These are phyloP conservation scores for Cystofilobasidium capitatum DNA, from an alignment of 768 basidiomycete genomes.

Conservation along the genomic window DNA sequence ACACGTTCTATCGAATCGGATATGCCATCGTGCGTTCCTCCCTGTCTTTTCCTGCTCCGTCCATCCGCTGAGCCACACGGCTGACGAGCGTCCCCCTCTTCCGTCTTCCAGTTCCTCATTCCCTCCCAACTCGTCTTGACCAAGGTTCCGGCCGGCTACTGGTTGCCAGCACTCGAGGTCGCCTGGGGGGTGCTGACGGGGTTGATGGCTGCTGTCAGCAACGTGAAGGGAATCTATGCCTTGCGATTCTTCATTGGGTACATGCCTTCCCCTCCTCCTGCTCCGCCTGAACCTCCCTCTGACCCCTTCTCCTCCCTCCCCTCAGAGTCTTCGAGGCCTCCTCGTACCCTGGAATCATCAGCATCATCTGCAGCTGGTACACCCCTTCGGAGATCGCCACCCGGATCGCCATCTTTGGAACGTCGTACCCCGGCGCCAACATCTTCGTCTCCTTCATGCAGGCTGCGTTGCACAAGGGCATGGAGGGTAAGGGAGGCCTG, in stretches of 20 bases:
- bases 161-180: constrained; percentile 29
- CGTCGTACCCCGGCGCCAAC: constrained; percentile 28
- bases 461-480: constrained; percentile 27
- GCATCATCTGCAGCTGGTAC: constrained; percentile 22
- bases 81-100: constrained; percentile 29
- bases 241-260: constrained; percentile 33
- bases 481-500: constrained; percentile 29
- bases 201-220: constrained; percentile 17
- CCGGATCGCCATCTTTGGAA: constrained; percentile 30
- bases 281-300: too few relatives aligned
- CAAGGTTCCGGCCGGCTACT: constrained; percentile 29
- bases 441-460: constrained; percentile 31
- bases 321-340: constrained; percentile 26
- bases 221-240: constrained; percentile 28
- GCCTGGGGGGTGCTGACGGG: constrained; percentile 6
- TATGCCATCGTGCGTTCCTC: constrained; percentile 8
- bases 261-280: neutral
- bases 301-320: too few relatives aligned
- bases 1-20: constrained; percentile 17
- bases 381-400: constrained; percentile 29
- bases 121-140: constrained; percentile 34
- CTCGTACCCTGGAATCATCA: constrained; percentile 31
- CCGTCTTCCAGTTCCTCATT: too few relatives aligned
- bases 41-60: neutral
- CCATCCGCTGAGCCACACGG: neutral